These are phyloP conservation scores for Leonotis leonurus DNA, from an alignment of 257 asterid genomes.

Conservation along the genomic window DNA sequence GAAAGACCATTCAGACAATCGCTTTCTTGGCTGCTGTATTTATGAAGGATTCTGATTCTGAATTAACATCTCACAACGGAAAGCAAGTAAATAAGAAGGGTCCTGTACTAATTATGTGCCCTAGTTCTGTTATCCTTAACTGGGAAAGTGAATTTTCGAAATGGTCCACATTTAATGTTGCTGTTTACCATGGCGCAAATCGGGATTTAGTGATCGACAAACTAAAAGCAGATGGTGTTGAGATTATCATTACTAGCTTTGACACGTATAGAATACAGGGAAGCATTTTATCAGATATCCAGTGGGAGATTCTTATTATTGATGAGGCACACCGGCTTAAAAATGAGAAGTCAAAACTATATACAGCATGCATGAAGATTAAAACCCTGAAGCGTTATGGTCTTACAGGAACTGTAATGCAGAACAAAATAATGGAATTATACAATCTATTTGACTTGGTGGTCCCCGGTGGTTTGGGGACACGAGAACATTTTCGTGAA, in stretches of 20 bases:
- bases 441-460: conserved; percentile 84
- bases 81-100: conserved; percentile 32
- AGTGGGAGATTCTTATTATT: conserved; percentile 75
- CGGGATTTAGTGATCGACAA: conserved; percentile 69
- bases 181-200: conserved; percentile 81
- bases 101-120: conserved; percentile 73
- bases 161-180: conserved; percentile 75
- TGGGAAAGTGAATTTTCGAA: conserved; percentile 90
- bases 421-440: conserved; percentile 85
- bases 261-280: conserved; percentile 91
- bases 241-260: conserved; percentile 79
- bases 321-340: conserved; percentile 95
- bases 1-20: conserved; percentile 92
- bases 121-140: conserved; percentile 85
- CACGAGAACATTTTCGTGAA: conserved; percentile 88
- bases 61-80: conserved; percentile 22
- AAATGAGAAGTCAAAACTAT: conserved; percentile 89
- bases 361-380: conserved; percentile 54
- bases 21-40: conserved; percentile 88
- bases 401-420: conserved; percentile 93
- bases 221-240: conserved; percentile 53
- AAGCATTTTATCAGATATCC: conserved; percentile 44
- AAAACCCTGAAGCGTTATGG: conserved; percentile 82
- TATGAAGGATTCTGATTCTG: conserved; percentile 51
- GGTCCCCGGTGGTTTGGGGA: conserved; percentile 79